A percentile compares a stretch with the other conserved stretches of the same genome.
phyloP scores from a whole-genome alignment of 2,329 filamentous ascomycete genomes.

The Fusarium heterosporum region DNA sequence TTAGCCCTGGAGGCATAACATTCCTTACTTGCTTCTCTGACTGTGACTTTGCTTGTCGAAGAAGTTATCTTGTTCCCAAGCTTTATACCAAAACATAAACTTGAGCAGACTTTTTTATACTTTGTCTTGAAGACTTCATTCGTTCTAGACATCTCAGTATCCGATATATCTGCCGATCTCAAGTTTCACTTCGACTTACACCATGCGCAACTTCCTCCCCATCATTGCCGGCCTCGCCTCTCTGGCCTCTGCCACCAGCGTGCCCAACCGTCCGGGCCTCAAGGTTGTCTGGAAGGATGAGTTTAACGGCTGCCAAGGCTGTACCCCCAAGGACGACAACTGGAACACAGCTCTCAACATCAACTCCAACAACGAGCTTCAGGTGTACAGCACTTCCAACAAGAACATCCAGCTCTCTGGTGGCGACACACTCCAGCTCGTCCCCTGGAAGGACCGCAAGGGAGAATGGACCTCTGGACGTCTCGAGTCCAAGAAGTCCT shows the following conservation, averaged over 20 bases:
- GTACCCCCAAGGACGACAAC: slow-evolving; percentile 51
- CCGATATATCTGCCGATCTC: background rate
- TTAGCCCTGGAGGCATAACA: slow-evolving; percentile 41
- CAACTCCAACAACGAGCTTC: slow-evolving; percentile 62
- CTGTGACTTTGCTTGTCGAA: slow-evolving; percentile 18
- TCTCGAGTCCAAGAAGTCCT: slow-evolving; percentile 61
- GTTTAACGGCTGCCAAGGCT: slow-evolving; percentile 57
- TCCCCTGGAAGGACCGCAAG: slow-evolving; percentile 56
- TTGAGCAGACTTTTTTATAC: background rate
- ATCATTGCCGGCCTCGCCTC: slow-evolving; percentile 40
- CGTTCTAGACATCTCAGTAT: slow-evolving; percentile 9
- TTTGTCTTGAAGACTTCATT: slow-evolving; percentile 5
- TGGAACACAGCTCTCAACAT: slow-evolving; percentile 61
- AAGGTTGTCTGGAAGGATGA: slow-evolving; percentile 59
- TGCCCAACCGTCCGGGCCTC: slow-evolving; percentile 56
- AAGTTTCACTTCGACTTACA: slow-evolving; percentile 32
- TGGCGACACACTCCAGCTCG: slow-evolving; percentile 63
- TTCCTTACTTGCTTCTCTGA: slow-evolving; percentile 27
- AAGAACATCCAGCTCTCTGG: slow-evolving; percentile 64
- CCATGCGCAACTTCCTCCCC: slow-evolving; percentile 46
- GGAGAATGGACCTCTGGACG: slow-evolving; percentile 63
- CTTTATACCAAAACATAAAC: background rate
- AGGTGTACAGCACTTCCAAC: slow-evolving; percentile 59
- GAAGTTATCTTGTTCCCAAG: background rate
- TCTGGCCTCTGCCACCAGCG: slow-evolving; percentile 50